Percentiles rank a stretch among this genome's conserved stretches.
Evolutionary conservation across 2,329 filamentous ascomycete species (phyloP).

Genomic region (Canariomyces notabilis): DNA sequence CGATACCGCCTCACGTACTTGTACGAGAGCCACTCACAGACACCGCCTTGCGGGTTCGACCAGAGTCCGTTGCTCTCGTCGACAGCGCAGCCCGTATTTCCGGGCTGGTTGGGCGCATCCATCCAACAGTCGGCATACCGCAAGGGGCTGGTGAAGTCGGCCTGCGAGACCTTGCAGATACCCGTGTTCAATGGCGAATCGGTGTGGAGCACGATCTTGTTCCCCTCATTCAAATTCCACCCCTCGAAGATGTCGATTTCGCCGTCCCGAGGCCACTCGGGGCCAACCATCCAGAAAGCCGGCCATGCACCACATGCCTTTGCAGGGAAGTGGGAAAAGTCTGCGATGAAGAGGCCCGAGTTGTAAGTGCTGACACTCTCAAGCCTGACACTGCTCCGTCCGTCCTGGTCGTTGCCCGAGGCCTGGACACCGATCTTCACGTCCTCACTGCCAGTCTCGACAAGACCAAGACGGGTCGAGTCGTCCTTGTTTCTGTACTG

Average conservation of each 20-base stretch:
- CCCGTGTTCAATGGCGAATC: slow-evolving; percentile 29
- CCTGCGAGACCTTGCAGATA: slow-evolving; percentile 31
- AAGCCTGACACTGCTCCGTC: slow-evolving; percentile 56
- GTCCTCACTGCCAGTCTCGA: slow-evolving; percentile 29
- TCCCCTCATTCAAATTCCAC: slow-evolving; percentile 51
- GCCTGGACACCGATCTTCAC: slow-evolving; percentile 39
- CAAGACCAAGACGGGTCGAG: slow-evolving; percentile 34
- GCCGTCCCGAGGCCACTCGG: slow-evolving; percentile 55
- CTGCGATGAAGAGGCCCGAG: slow-evolving; percentile 63
- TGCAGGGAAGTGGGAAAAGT: slow-evolving; percentile 64
- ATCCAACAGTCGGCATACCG: slow-evolving; percentile 39
- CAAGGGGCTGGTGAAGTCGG: slow-evolving; percentile 30
- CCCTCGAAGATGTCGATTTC: slow-evolving; percentile 67
- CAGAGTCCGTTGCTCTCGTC: slow-evolving; percentile 36
- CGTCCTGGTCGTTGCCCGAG: slow-evolving; percentile 22
- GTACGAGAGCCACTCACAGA: slow-evolving; percentile 31
- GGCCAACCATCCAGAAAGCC: slow-evolving; percentile 54
- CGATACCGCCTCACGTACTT: background rate
- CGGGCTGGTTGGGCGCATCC: slow-evolving; percentile 30
- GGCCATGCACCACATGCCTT: slow-evolving; percentile 67
- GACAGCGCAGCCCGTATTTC: slow-evolving; percentile 38
- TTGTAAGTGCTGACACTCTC: slow-evolving; percentile 59
- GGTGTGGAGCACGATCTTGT: slow-evolving; percentile 58
- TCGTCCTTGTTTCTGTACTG: slow-evolving; percentile 40
- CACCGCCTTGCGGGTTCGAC: slow-evolving; percentile 35